phyloP scores from a whole-genome alignment of 352 stramenopile genomes.

The Phytophthora meadii region DNA sequence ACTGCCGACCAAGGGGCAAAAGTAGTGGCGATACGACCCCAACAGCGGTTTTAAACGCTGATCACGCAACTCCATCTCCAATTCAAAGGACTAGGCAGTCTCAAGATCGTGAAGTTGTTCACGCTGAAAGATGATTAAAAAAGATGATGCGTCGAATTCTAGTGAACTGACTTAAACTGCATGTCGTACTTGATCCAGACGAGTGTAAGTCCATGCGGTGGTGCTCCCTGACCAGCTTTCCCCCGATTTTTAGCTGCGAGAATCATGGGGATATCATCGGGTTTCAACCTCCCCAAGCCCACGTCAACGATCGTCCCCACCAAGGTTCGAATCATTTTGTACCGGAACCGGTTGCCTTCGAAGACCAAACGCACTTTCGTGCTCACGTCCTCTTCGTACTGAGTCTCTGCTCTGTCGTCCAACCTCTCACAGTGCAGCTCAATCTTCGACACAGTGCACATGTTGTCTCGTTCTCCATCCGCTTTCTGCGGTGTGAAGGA shows the following conservation, averaged over 20 bases:
- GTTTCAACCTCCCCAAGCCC: slow-evolving; percentile 52
- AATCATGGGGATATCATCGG: slow-evolving; percentile 52
- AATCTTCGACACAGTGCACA: slow-evolving; percentile 56
- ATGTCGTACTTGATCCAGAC: slow-evolving; percentile 44
- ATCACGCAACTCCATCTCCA: no score
- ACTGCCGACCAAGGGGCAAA: no score
- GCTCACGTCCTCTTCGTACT: slow-evolving; percentile 39
- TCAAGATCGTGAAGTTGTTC: no score
- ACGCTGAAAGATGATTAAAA: no score
- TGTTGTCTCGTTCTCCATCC: slow-evolving; percentile 50
- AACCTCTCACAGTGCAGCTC: slow-evolving; percentile 38
- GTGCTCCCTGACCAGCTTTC: slow-evolving; percentile 69
- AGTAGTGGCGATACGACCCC: no score
- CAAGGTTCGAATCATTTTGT: slow-evolving; percentile 89
- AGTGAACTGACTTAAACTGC: not conserved
- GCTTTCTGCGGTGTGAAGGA: slow-evolving; percentile 69
- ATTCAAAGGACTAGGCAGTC: no score
- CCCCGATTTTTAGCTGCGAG: slow-evolving; percentile 57
- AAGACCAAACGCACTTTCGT: slow-evolving; percentile 59
- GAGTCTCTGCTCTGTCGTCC: slow-evolving; percentile 9
- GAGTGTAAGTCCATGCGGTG: slow-evolving; percentile 71
- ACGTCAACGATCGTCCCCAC: slow-evolving; percentile 84
- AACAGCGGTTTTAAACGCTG: no score
- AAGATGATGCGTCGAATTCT: no score
- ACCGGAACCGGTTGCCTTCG: slow-evolving; percentile 77